A percentile compares a stretch with the other conserved stretches of the same genome.
phyloP scores from a whole-genome alignment of 106 monocot genomes.

The Allium sativum region DNA sequence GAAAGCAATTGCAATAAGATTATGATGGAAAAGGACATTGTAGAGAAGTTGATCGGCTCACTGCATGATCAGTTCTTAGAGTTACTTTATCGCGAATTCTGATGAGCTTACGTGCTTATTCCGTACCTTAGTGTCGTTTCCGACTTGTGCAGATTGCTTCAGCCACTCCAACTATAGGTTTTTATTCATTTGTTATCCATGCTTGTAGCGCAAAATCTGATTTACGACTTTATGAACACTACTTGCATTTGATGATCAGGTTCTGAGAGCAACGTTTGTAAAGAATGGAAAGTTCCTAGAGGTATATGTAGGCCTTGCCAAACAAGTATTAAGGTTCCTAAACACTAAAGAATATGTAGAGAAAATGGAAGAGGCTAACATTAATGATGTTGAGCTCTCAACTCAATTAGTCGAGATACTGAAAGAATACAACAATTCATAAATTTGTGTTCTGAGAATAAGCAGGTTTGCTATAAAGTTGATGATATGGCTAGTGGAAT shows the following conservation, averaged over 20 bases:
- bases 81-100: slow-evolving; percentile 39
- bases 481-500: slow-evolving; percentile 27
- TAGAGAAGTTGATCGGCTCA: slow-evolving; percentile 21
- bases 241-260: too few relatives aligned
- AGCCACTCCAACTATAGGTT: slow-evolving; percentile 39
- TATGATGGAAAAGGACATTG: slow-evolving; percentile 16
- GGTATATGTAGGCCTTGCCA: slow-evolving; percentile 31
- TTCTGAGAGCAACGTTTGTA: slow-evolving; percentile 23
- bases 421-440: slow-evolving; percentile 17
- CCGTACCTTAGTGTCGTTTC: background rate
- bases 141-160: slow-evolving; percentile 16
- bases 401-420: slow-evolving; percentile 19
- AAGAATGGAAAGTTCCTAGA: slow-evolving; percentile 24
- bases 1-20: slow-evolving; percentile 30
- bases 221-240: too few relatives aligned
- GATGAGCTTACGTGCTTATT: slow-evolving; percentile 44
- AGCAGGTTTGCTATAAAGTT: slow-evolving; percentile 37
- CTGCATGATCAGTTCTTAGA: slow-evolving; percentile 14
- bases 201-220: too few relatives aligned
- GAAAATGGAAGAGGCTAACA: slow-evolving; percentile 7
- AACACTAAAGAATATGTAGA: slow-evolving; percentile 1
- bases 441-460: slow-evolving; percentile 25
- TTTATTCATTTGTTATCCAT: background rate
- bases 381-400: slow-evolving; percentile 12
- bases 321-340: slow-evolving; percentile 20